Conservation (phyloP, 176 grass and related monocot species). For the Oryza brachyantha region DNA sequence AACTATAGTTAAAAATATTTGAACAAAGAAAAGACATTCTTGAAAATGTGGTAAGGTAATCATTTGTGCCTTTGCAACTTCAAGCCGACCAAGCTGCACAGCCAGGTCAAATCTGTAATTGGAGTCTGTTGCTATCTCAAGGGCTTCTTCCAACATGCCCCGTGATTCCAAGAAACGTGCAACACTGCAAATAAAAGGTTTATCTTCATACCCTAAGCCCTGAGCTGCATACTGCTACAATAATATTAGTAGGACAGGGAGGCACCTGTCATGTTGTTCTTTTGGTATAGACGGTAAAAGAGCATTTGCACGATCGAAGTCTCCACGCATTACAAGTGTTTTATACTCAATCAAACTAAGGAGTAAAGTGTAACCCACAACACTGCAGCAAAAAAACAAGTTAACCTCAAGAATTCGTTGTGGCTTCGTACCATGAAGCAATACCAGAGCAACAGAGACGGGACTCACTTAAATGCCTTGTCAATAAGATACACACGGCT, state of each 20-base stretch:
- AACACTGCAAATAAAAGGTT: slow-evolving; percentile 55
- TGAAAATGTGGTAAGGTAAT: neutral
- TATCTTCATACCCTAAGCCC: slow-evolving; percentile 16
- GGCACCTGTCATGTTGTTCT: slow-evolving; percentile 95
- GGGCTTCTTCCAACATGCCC: slow-evolving; percentile 93
- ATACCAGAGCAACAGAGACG: slow-evolving; percentile 21
- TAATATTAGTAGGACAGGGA: slow-evolving; percentile 16
- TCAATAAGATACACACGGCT: slow-evolving; percentile 99
- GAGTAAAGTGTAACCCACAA: slow-evolving; percentile 96
- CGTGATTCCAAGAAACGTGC: slow-evolving; percentile 97
- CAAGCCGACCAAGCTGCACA: slow-evolving; percentile 90
- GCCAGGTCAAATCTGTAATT: slow-evolving; percentile 96
- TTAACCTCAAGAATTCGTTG: slow-evolving; percentile 36
- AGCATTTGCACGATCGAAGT: slow-evolving; percentile 75
- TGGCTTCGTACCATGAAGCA: neutral
- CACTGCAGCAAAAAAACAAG: slow-evolving; percentile 57
- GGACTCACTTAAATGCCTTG: slow-evolving; percentile 91
- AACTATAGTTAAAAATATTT: slow-evolving; percentile 22
- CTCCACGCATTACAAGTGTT: slow-evolving; percentile 95
- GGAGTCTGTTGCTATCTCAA: slow-evolving; percentile 95
- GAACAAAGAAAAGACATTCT: slow-evolving; percentile 22
- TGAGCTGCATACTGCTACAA: slow-evolving; percentile 5
- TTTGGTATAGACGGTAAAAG: slow-evolving; percentile 89
- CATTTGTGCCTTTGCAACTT: slow-evolving; percentile 76
- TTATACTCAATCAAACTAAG: slow-evolving; percentile 98